phyloP scores from a whole-genome alignment of 306 rosid genomes.

The Prunus armeniaca region DNA sequence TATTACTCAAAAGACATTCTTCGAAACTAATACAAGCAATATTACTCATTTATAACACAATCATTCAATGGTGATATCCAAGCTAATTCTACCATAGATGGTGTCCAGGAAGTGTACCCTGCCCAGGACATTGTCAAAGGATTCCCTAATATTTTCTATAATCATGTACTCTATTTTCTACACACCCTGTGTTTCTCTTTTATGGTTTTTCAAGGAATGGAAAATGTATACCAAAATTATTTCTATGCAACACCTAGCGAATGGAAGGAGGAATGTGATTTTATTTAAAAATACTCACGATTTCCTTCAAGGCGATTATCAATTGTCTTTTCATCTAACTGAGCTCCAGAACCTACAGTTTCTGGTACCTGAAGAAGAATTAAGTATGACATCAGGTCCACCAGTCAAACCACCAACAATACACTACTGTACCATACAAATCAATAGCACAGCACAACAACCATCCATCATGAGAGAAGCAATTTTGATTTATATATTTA shows the following conservation, averaged over 20 bases:
- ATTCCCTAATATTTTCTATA: neutral
- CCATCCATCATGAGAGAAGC: neutral
- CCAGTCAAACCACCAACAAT: neutral
- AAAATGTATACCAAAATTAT: neutral
- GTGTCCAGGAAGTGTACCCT: neutral
- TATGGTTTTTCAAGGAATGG: neutral
- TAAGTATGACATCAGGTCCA: neutral
- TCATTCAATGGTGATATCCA: neutral
- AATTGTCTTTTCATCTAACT: slow-evolving; percentile 38
- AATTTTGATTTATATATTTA: neutral
- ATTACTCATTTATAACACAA: neutral
- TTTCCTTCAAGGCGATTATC: slow-evolving; percentile 51
- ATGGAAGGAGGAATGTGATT: neutral
- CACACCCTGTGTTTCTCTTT: neutral
- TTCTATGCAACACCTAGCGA: neutral
- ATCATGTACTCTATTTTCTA: neutral
- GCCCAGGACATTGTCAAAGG: neutral
- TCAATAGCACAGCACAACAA: slow-evolving; percentile 13
- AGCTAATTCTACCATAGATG: neutral
- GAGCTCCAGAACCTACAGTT: slow-evolving; percentile 40
- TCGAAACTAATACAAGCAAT: too few relatives aligned
- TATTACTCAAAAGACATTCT: too few relatives aligned
- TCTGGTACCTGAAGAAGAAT: slow-evolving; percentile 50
- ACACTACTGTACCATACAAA: neutral
- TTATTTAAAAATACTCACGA: slow-evolving; percentile 49